Evolutionary conservation across 2,329 filamentous ascomycete genomes (phyloP), one percentile per base, ranked within the genome.

Genomic region (Akanthomyces lecanii): DNA sequence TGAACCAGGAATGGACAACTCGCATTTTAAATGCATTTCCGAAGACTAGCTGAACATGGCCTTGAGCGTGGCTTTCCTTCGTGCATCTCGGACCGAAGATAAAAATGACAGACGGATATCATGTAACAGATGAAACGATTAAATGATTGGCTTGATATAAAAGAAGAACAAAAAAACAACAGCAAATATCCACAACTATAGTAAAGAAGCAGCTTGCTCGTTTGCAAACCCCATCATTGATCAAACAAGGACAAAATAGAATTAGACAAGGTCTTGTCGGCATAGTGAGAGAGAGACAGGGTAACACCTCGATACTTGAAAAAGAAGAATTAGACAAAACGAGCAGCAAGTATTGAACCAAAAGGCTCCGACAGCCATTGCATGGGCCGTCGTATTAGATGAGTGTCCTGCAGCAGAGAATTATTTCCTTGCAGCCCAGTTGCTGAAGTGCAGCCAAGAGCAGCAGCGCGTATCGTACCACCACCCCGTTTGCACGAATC

Each of bases 171-270:
- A 55, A 67, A 65, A 63, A 67, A 48, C 11, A 42, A 30, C 6
- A 30, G 28, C 28, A 30, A 62, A 65, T 64, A 56, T 63, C 58
- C 28, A 40, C 14, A 44, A 50, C 45, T 40, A 55, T 64, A 66
- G 68, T 64, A 61, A 68, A 48, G 64, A 44, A 64, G 61, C 63
- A 65, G 42, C 42, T 38, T 51, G 44, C 50, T 55, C 14, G 51
- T 14, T 25, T 52, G 57, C 40, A 61, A 52, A 56, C 45, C 48
- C 38, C 36, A 56, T 62, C 45, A 51, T 61, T 7, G 23, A 56
- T 16, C 10, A 65, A 51, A 47, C 36, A 25, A 25, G 53, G 30
- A 52, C 30, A 44, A 52, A 53, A 48, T 23, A 25, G 25, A 62
- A 44, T 33, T 48, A 50, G 45, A 57, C 51, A 36, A 36, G 40